Evolutionary conservation across 2,329 filamentous ascomycete species (phyloP).

Genomic region (Alternaria sp.): DNA sequence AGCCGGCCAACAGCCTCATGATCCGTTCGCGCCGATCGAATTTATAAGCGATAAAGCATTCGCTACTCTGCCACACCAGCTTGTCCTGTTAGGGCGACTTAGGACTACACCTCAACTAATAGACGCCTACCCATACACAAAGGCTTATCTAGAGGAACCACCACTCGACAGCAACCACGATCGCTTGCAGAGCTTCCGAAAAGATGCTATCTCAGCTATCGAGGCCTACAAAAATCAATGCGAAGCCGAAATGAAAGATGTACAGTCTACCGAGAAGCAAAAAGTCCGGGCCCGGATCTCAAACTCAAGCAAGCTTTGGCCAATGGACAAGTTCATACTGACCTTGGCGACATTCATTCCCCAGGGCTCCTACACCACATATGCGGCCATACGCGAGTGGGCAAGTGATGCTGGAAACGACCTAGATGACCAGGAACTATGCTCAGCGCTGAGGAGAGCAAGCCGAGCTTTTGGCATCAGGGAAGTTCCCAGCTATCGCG

Average conservation of each 20-base stretch:
- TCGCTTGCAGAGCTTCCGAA: neutral
- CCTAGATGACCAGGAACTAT: neutral
- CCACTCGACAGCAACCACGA: neutral
- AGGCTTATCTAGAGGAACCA: neutral
- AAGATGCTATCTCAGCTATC: neutral
- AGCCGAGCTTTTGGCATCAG: neutral
- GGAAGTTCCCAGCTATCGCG: neutral
- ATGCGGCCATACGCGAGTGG: neutral
- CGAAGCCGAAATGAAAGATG: neutral
- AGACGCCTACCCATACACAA: neutral
- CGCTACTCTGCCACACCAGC: neutral
- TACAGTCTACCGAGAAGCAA: neutral
- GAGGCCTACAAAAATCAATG: neutral
- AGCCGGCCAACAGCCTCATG: neutral
- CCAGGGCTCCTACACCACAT: neutral
- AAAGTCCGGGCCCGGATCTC: neutral
- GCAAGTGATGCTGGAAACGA: neutral
- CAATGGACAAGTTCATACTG: neutral
- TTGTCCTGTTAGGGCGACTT: neutral
- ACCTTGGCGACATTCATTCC: slow-evolving; percentile 5
- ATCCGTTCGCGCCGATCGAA: neutral
- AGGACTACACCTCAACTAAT: neutral
- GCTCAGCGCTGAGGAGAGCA: neutral
- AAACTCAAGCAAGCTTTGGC: neutral
- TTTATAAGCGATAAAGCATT: neutral